phyloP scores from a whole-genome alignment of 192 early-diverging fungal genomes.

The Coemansia sp. region DNA sequence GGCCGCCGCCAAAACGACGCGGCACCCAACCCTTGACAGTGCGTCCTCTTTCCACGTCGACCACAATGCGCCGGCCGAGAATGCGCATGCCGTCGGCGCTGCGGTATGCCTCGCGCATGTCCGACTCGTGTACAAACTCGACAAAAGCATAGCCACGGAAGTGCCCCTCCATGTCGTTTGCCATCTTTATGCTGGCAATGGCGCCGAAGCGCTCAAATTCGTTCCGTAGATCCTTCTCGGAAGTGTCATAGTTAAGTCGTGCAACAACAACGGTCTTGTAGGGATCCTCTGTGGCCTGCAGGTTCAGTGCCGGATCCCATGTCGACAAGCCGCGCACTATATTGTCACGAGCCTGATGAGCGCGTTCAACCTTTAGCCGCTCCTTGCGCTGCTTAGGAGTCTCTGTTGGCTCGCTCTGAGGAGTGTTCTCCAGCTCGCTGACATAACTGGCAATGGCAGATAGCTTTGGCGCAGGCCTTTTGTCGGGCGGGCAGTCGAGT shows the following conservation, averaged over 20 bases:
- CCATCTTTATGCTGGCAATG: constrained; percentile 65
- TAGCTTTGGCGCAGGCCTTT: constrained; percentile 25
- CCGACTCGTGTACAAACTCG: constrained; percentile 87
- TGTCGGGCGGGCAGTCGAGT: constrained; percentile 29
- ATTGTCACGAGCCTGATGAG: constrained; percentile 28
- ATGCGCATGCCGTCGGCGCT: constrained; percentile 88
- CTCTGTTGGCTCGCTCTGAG: constrained; percentile 21
- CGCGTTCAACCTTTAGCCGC: constrained; percentile 37
- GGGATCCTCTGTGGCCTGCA: constrained; percentile 75
- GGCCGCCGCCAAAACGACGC: constrained; percentile 46
- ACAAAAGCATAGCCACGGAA: constrained; percentile 94
- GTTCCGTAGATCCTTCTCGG: constrained; percentile 62
- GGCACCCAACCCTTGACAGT: constrained; percentile 96
- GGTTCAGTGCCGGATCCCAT: constrained; percentile 58
- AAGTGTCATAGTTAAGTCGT: constrained; percentile 60
- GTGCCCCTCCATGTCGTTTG: constrained; percentile 66
- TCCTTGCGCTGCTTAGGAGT: constrained; percentile 39
- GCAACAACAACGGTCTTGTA: constrained; percentile 91
- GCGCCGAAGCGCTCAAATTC: constrained; percentile 82
- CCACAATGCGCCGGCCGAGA: constrained; percentile 77
- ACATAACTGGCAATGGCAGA: constrained; percentile 34
- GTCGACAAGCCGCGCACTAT: constrained; percentile 33
- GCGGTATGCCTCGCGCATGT: constrained; percentile 64
- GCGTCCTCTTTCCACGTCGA: constrained; percentile 94
- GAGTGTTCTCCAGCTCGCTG: constrained; percentile 18